Evolutionary conservation across 1,139 yeast genomes (phyloP).

Genomic region (Geotrichum histeridarum): DNA sequence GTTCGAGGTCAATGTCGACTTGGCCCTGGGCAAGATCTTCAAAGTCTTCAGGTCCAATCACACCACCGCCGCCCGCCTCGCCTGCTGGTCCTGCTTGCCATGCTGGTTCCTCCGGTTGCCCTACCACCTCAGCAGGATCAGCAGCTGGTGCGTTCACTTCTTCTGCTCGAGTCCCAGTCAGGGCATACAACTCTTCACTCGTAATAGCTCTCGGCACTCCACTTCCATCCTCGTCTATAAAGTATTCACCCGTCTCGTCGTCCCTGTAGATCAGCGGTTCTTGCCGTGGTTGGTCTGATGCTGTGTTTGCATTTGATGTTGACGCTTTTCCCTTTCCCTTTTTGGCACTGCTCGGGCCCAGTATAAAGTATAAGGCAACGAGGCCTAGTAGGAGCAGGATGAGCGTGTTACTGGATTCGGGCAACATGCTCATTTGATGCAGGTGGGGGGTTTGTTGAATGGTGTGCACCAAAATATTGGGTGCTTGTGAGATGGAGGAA

Average conservation of each 20-base stretch:
- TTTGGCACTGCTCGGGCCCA: background rate
- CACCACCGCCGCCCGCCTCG: background rate
- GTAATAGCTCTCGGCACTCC: background rate
- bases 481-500: too few species aligned
- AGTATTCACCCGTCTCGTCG: background rate
- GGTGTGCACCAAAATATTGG: too few species aligned
- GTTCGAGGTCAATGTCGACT: conserved; percentile 14
- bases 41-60: conserved; percentile 18
- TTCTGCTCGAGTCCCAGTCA: background rate
- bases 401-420: too few species aligned
- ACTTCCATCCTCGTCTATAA: background rate
- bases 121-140: background rate
- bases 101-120: background rate
- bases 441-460: too few species aligned
- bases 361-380: background rate
- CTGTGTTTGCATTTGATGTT: background rate
- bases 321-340: background rate
- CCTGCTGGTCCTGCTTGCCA: background rate
- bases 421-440: too few species aligned
- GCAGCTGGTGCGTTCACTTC: too few species aligned
- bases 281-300: background rate
- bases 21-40: conserved; percentile 11
- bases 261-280: background rate
- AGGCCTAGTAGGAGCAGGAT: background rate
- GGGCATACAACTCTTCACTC: background rate